These are phyloP conservation scores for Trametes hirsuta DNA, from an alignment of 1,284 basidiomycete species.

Conservation along the genomic window DNA sequence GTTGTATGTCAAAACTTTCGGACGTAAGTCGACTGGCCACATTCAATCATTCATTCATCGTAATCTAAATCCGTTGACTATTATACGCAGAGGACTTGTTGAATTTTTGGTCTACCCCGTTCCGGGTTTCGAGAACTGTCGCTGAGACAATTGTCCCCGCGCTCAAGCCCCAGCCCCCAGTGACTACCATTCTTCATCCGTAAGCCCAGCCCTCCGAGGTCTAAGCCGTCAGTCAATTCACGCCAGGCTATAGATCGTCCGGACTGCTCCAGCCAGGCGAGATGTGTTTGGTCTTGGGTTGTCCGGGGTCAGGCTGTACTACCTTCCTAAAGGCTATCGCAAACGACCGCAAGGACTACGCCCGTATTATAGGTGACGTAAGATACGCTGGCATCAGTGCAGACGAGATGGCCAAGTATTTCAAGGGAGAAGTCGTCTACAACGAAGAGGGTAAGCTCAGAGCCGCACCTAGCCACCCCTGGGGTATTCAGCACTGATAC, in stretches of 20 bases:
- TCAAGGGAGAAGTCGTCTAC: slow-evolving; percentile 86
- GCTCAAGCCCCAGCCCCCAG: slow-evolving; percentile 50
- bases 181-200: slow-evolving; percentile 68
- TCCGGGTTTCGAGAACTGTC: slow-evolving; percentile 51
- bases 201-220: slow-evolving; percentile 40
- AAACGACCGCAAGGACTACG: slow-evolving; percentile 69
- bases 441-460: slow-evolving; percentile 66
- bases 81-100: slow-evolving; percentile 57
- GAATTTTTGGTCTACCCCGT: slow-evolving; percentile 55
- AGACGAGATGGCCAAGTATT: slow-evolving; percentile 63
- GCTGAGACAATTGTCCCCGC: slow-evolving; percentile 57
- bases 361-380: slow-evolving; percentile 64
- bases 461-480: neutral
- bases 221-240: neutral
- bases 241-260: slow-evolving; percentile 54
- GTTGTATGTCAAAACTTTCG: slow-evolving; percentile 71
- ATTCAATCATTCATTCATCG: neutral
- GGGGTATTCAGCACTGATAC: neutral
- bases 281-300: slow-evolving; percentile 75
- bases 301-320: slow-evolving; percentile 82
- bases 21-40: slow-evolving; percentile 42
- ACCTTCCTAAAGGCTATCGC: slow-evolving; percentile 82
- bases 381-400: slow-evolving; percentile 76
- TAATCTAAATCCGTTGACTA: slow-evolving; percentile 8
- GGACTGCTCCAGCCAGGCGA: slow-evolving; percentile 71